phyloP scores from a whole-genome alignment of 129 eudicot species.

The Pulicaria dysenterica region DNA sequence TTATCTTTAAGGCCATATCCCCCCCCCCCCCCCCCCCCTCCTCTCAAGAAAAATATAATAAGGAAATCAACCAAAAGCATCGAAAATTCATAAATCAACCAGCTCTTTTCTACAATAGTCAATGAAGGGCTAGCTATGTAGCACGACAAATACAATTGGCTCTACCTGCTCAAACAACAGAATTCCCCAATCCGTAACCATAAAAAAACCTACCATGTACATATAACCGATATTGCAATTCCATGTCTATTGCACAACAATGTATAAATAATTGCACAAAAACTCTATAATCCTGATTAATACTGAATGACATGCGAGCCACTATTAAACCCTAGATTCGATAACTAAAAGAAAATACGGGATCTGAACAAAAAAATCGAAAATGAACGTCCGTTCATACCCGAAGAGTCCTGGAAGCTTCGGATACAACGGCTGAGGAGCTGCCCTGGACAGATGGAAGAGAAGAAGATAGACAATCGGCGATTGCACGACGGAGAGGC shows the following conservation, averaged over 20 bases:
- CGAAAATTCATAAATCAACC: slow-evolving; percentile 9
- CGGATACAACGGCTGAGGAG: slow-evolving; percentile 55
- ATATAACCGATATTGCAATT: slow-evolving; percentile 13
- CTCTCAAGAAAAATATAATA: no score
- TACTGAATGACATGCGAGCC: slow-evolving; percentile 15
- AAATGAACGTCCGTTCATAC: slow-evolving; percentile 40
- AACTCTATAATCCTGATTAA: slow-evolving; percentile 16
- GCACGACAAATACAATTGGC: background rate
- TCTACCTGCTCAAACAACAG: slow-evolving; percentile 17
- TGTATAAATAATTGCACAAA: background rate
- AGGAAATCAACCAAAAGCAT: slow-evolving; percentile 6
- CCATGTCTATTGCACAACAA: slow-evolving; percentile 24
- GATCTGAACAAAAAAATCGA: slow-evolving; percentile 39
- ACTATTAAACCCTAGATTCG: slow-evolving; percentile 40
- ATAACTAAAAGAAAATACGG: slow-evolving; percentile 24
- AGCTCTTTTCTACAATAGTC: background rate
- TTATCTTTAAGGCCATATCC: slow-evolving; percentile 1
- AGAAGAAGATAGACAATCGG: slow-evolving; percentile 83
- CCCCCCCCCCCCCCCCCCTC: background rate
- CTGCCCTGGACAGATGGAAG: slow-evolving; percentile 51
- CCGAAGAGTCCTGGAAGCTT: slow-evolving; percentile 92
- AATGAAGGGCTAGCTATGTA: background rate
- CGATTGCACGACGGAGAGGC: slow-evolving; percentile 97
- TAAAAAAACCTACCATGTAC: slow-evolving; percentile 28
- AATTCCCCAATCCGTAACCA: slow-evolving; percentile 25